Conservation (phyloP, 257 asterid genomes). For the Ligustrum vulgare region DNA sequence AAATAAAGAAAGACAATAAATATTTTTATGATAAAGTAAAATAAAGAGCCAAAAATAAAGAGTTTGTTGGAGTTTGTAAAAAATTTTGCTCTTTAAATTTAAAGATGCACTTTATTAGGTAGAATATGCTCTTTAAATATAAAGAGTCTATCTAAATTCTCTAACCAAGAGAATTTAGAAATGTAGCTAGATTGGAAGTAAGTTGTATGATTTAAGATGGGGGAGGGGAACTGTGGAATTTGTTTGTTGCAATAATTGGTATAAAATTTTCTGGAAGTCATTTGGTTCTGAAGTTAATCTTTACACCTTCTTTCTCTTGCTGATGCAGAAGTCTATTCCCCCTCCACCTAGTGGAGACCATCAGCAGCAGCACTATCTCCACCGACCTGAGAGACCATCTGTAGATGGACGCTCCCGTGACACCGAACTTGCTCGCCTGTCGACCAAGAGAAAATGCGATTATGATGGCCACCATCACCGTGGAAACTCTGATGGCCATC, state of each 20-base stretch:
- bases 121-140: too few species aligned
- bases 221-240: background rate
- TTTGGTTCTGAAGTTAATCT: background rate
- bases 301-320: background rate
- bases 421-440: constrained; percentile 64
- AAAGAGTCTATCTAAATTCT: too few species aligned
- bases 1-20: too few species aligned
- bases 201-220: background rate
- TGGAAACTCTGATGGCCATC: background rate
- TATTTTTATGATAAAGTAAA: too few species aligned
- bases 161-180: background rate
- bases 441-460: constrained; percentile 56
- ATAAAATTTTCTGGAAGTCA: background rate
- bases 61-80: too few species aligned
- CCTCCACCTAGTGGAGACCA: constrained; percentile 44
- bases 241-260: background rate
- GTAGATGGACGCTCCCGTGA: constrained; percentile 61
- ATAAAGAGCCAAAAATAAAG: too few species aligned
- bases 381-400: constrained; percentile 45
- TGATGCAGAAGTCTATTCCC: constrained; percentile 52
- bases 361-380: constrained; percentile 29
- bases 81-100: too few species aligned
- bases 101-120: too few species aligned
- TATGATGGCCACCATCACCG: background rate
- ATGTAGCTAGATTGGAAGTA: background rate